These are phyloP conservation scores for Lodderomyces theae DNA, from an alignment of 1,139 yeast species.

Conservation along the genomic window DNA sequence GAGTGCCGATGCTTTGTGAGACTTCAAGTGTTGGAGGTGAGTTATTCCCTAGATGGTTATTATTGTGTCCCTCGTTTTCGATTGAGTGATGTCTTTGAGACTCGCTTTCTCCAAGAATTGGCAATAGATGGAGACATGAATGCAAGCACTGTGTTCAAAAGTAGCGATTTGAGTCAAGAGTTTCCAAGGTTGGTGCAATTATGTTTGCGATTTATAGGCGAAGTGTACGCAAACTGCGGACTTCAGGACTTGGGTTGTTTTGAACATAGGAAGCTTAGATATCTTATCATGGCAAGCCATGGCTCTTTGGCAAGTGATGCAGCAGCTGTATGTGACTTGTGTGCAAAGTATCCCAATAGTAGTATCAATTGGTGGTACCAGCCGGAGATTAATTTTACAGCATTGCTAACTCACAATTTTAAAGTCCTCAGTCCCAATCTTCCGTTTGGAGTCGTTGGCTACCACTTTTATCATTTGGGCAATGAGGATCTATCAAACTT, in stretches of 20 bases:
- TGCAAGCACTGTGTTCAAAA: background rate
- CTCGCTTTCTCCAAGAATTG: background rate
- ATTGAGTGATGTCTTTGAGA: background rate
- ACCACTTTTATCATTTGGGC: background rate
- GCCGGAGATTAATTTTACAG: background rate
- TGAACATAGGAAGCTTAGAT: background rate
- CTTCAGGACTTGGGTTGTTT: background rate
- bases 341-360: background rate
- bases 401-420: background rate
- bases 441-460: background rate
- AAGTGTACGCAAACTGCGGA: background rate
- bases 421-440: background rate
- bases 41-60: background rate
- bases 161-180: background rate
- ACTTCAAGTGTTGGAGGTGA: background rate
- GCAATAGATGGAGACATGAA: background rate
- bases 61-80: background rate
- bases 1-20: background rate
- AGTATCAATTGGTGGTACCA: background rate
- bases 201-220: background rate
- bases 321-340: background rate
- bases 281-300: background rate
- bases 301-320: background rate
- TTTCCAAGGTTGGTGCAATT: background rate
- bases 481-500: background rate